Evolutionary conservation across 2,329 filamentous ascomycete genomes (phyloP).

Genomic region (Diaporthe destruens): DNA sequence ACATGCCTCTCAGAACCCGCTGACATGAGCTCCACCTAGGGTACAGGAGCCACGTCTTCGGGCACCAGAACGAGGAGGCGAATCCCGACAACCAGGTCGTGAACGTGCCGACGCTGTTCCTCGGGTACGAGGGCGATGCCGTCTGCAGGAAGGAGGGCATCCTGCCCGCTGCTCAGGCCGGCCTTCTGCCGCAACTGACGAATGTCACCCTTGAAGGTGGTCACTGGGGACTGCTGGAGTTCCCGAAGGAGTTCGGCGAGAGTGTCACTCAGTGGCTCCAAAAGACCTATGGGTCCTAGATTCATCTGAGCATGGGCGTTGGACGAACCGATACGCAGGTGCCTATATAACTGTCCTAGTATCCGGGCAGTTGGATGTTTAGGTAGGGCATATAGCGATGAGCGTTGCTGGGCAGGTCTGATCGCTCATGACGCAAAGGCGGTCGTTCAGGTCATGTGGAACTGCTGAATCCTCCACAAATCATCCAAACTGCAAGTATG

Average conservation of each 20-base stretch:
- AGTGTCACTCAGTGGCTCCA: conserved; percentile 32
- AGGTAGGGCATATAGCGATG: no score
- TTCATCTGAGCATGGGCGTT: background rate
- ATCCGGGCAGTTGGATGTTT: background rate
- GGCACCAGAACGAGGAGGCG: conserved; percentile 46
- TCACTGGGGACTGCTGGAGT: conserved; percentile 51
- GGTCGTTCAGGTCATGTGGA: no score
- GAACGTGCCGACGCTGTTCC: conserved; percentile 47
- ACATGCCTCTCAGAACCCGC: background rate
- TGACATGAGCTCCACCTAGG: background rate
- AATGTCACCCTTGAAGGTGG: conserved; percentile 45
- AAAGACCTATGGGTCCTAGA: conserved; percentile 22
- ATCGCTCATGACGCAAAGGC: background rate
- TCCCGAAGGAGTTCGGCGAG: conserved; percentile 46
- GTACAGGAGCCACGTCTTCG: conserved; percentile 45
- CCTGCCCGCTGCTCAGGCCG: conserved; percentile 42
- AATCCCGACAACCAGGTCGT: conserved; percentile 41
- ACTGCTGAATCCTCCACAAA: no score
- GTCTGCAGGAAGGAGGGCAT: conserved; percentile 46
- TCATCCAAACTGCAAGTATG: background rate
- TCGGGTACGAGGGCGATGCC: conserved; percentile 47
- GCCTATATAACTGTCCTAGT: background rate
- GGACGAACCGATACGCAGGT: background rate
- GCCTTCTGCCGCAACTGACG: conserved; percentile 47
- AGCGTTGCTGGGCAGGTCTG: background rate